A percentile compares a stretch with the other conserved stretches of the same genome.
These are phyloP conservation scores for Lotus japonicus DNA, from an alignment of 306 rosid species.

Conservation along the genomic window DNA sequence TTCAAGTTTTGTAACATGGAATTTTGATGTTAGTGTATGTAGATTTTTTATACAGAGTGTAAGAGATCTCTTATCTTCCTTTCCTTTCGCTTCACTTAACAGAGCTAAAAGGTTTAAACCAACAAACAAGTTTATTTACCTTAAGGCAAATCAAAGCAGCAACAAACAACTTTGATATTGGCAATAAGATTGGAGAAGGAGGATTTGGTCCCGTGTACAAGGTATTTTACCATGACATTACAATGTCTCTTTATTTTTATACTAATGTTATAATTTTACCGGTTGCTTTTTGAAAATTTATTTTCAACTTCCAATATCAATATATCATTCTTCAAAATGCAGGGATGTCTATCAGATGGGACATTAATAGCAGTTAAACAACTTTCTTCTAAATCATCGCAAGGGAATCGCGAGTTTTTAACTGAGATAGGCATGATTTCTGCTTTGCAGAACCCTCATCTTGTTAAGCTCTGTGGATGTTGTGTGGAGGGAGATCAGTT, in stretches of 20 bases:
- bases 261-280: background rate
- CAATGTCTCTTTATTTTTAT: background rate
- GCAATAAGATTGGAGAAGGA: constrained; percentile 60
- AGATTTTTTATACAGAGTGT: too few species aligned
- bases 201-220: constrained; percentile 61
- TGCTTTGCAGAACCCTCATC: constrained; percentile 44
- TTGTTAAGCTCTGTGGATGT: constrained; percentile 29
- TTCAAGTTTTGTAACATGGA: too few species aligned
- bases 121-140: constrained; percentile 34
- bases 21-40: too few species aligned
- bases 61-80: background rate
- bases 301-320: too few species aligned
- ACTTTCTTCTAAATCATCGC: constrained; percentile 66
- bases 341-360: constrained; percentile 42
- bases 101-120: constrained; percentile 40
- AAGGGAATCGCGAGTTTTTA: constrained; percentile 70
- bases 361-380: constrained; percentile 56
- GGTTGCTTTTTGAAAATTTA: too few species aligned
- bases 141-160: constrained; percentile 49
- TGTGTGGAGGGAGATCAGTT: constrained; percentile 41
- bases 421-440: constrained; percentile 74
- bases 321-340: background rate
- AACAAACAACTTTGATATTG: constrained; percentile 38
- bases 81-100: background rate
- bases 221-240: constrained; percentile 20